A percentile compares a stretch with the other conserved stretches of the same genome.
These are phyloP conservation scores for Rhodofomes roseus DNA, from an alignment of 1,284 basidiomycete genomes.

Conservation along the genomic window DNA sequence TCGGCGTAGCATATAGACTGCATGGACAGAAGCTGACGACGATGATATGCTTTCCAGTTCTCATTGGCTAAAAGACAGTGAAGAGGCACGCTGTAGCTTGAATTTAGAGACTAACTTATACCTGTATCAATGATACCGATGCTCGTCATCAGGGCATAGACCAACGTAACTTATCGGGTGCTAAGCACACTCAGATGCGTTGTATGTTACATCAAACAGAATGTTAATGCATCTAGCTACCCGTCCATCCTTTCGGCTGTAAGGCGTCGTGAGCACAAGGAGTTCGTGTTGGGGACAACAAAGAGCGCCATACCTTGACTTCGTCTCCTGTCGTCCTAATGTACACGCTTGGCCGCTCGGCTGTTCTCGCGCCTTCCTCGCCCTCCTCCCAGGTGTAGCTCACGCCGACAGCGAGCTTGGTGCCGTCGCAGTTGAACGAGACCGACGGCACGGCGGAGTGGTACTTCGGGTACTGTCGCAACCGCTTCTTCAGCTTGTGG, in stretches of 20 bases:
- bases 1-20: constrained; percentile 5
- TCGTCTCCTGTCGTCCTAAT: constrained; percentile 42
- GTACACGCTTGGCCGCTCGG: constrained; percentile 35
- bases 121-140: not conserved
- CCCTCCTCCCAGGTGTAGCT: constrained; percentile 90
- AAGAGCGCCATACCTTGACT: constrained; percentile 45
- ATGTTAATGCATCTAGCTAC: constrained; percentile 4
- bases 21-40: not conserved
- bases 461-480: constrained; percentile 86
- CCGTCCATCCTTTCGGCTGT: constrained; percentile 30
- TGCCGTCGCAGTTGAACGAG: constrained; percentile 82
- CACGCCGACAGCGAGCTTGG: constrained; percentile 75
- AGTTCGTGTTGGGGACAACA: no score
- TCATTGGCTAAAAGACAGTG: not conserved
- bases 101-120: not conserved
- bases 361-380: constrained; percentile 57
- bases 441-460: constrained; percentile 67
- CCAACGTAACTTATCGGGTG: no score
- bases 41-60: constrained; percentile 2
- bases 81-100: not conserved
- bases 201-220: not conserved
- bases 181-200: not conserved
- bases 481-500: constrained; percentile 92
- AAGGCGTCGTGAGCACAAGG: not conserved
- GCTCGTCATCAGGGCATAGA: not conserved